Conservation (phyloP, 1,284 basidiomycete species). For the Ustilago cynodontis region DNA sequence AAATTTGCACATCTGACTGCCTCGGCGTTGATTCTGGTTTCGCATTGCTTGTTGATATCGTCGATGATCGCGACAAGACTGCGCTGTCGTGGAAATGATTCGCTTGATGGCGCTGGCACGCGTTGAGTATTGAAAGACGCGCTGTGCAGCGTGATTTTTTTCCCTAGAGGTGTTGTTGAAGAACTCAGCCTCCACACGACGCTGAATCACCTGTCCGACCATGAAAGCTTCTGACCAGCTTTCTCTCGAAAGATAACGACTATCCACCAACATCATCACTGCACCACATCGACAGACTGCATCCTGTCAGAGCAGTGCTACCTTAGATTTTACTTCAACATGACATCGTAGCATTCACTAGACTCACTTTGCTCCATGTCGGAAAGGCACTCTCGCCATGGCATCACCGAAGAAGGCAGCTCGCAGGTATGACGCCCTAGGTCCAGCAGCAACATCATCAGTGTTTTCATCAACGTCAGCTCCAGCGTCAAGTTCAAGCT, state of each 20-base stretch:
- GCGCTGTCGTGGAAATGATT: slow-evolving; percentile 26
- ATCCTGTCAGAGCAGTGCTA: neutral
- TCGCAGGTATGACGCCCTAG: slow-evolving; percentile 30
- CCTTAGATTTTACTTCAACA: neutral
- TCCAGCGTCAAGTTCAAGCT: slow-evolving; percentile 6
- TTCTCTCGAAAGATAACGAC: neutral
- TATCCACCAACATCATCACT: neutral
- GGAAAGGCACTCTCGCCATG: slow-evolving; percentile 10
- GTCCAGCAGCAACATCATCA: neutral
- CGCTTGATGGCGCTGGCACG: slow-evolving; percentile 6
- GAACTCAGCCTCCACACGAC: slow-evolving; percentile 45
- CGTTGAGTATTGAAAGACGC: slow-evolving; percentile 23
- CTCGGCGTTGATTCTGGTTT: neutral
- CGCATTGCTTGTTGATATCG: neutral
- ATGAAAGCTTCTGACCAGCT: neutral
- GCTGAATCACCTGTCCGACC: slow-evolving; percentile 2
- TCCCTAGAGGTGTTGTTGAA: slow-evolving; percentile 9
- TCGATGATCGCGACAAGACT: neutral
- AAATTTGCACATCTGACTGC: neutral
- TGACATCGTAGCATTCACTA: slow-evolving; percentile 12
- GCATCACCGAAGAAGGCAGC: slow-evolving; percentile 47
- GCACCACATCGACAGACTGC: neutral
- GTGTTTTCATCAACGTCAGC: slow-evolving; percentile 17
- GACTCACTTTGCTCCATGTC: slow-evolving; percentile 14
- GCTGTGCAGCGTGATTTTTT: slow-evolving; percentile 30